Base-by-base conservation (phyloP, 1,284 basidiomycete genomes). In the Pterulicium gracile region DNA sequence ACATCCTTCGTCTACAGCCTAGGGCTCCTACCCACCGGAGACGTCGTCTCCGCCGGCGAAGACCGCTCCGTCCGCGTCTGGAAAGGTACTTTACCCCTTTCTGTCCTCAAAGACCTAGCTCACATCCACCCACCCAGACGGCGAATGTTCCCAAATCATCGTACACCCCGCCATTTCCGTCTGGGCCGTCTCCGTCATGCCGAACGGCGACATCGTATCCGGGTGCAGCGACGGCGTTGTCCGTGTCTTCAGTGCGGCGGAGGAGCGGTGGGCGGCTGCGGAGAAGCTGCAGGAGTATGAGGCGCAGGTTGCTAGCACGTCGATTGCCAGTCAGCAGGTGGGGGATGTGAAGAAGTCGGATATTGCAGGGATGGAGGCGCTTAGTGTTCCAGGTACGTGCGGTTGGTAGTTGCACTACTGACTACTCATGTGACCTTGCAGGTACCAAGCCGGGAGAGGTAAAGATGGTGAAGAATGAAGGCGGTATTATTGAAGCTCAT, bases 1-100 rank as follows among this genome's bases (percentile, higher is more conserved):
- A 95, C 93, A 1, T 95, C 92, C 19, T 99, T 98, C 61, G 91
- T 98, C 17, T 99, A 98, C 67, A 85, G 87, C 42, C 63, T 99
- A 5, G 77, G 87, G 0, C 75, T 87, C 13, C 72, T 97, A n/a
- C 83, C 85, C 0, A 76, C 70, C 46, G 80, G 82, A 3, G 84
- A 84, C 45, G 71, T 88, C 3, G 75, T 88, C 13, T 85, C 81
- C 41, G 77, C 81, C 12, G 88, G 89, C 12, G 90, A 94, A 61
- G 90, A 94, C 59, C 79, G 88, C 34, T 82, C 80, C 1, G 73
- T 90, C 20, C 72, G 88, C 20, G 67, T 94, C 23, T 94, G 90
- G 90, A 73, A 73, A 56, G 77, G 81, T 79, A 13, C 24, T 47
- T 52, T 51, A 18, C 32, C 35, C 24, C 13, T 35, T 45, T 45